Base-by-base conservation (phyloP, 2,329 filamentous ascomycete species). In the Fusarium gaditjirri region DNA sequence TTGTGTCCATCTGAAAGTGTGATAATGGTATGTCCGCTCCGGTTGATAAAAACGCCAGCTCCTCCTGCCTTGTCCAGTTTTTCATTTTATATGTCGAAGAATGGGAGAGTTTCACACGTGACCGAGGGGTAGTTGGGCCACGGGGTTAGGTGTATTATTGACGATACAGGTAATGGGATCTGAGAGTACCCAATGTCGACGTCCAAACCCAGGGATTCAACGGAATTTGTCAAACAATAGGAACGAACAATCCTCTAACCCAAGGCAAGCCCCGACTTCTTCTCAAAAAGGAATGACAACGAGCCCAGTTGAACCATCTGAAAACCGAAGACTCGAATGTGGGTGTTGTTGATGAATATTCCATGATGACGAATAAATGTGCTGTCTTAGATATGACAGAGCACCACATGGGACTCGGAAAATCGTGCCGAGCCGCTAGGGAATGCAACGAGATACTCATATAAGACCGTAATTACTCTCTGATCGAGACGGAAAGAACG, bases 361-460 rank as follows among this genome's bases (percentile, higher is more conserved):
- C 27, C 12, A 42, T 8, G 35, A 67, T 53, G 41, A 67, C 53
- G 29, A 52, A 67, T 39, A 25, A 21, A 14, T 31, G 29, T 23
- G 19, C 17, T 42, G 35, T 61, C 35, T 61, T 21, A 27, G 42
- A 61, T 67, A 67, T 35, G 21, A 66, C 44, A 21, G 23, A 25
- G n/a, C 36, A 60, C 39, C 61, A 36, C 29, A 53, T 53, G n/a
- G 23, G 19, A 61, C 25, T 35, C 54, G 62, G 64, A 68, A 67
- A 50, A 61, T 42, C 23, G 33, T 68, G 60, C 70, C 61, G 65
- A 55, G 53, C 53, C 25, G 50, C 43, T 42, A 41, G 56, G 70
- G 61, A 73, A 73, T 71, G 70, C 33, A 57, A 55, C 38, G 36
- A 71, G n/a, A 72, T 73, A 47, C 29, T 31, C 38, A 38, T 56